Base-by-base conservation (phyloP, 2,329 filamentous ascomycete genomes). In the Xylariaceae sp. region DNA sequence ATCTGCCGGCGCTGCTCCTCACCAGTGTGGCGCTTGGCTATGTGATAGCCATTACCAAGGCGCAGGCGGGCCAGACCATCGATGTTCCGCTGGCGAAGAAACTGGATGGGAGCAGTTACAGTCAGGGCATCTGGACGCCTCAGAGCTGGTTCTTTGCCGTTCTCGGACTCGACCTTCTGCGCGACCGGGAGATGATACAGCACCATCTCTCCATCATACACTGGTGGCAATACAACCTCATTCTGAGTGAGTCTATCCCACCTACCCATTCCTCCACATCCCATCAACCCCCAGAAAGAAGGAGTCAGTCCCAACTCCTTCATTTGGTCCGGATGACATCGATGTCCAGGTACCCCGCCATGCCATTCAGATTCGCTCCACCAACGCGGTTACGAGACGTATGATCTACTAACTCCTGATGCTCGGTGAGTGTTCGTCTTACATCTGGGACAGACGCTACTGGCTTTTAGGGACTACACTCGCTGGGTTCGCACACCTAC, bases 71-170 rank as follows among this genome's bases (percentile, higher is more conserved):
- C 1, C 74, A 76, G 64, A 59, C 35, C 15, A 75, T 77, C 53
- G 66, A 74, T 58, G 55, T 66, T 13, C 18, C 56, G 1, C 41
- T 70, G 2, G 74, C 71, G 0, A 51, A 55, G 10, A 18, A 49
- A 1, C 54, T 68, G 11, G 50, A 66, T n/a, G 64, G 67, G 10
- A 47, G 39, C n/a, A 62, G 66, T 2, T 77, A 77, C 52, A 66
- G 69, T 0, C 54, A 68, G 7, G 63, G 66, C 48, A 47, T 59
- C 7, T 77, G 75, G 75, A 74, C 75, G 15, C 75, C 75, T 15
- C 73, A 75, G 62, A 73, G 68, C 61, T 77, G 75, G 75, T 73
- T 74, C 58, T 58, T 65, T 3, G 73, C 73, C 4, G 65, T 76
- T 35, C 64, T 73, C 50, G 58, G 64, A 41, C 66, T 76, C 17